These are phyloP conservation scores for Trichoderma polysporum DNA, from an alignment of 2,329 filamentous ascomycete genomes.

Conservation along the genomic window DNA sequence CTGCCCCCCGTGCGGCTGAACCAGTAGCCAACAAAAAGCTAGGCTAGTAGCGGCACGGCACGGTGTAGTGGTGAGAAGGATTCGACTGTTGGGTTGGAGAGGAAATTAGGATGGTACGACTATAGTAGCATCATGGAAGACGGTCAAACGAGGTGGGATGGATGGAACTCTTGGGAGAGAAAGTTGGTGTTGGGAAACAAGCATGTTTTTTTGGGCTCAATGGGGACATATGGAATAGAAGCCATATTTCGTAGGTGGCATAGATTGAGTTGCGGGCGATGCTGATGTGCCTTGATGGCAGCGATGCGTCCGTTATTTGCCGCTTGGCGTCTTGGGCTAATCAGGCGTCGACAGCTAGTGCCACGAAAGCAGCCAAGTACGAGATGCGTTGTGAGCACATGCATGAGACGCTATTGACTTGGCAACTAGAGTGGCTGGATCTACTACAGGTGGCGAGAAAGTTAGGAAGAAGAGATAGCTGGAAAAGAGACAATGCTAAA, in stretches of 20 bases:
- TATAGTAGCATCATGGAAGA: not conserved
- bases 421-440: slow-evolving; percentile 3
- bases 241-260: slow-evolving; percentile 12
- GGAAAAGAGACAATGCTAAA: not conserved
- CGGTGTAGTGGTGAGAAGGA: slow-evolving; percentile 5
- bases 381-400: slow-evolving; percentile 18
- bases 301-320: not conserved
- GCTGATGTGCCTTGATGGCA: slow-evolving; percentile 1
- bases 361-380: not conserved
- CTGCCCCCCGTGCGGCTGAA: slow-evolving; percentile 18
- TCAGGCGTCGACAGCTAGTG: slow-evolving; percentile 10
- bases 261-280: slow-evolving; percentile 11
- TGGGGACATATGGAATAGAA: not conserved
- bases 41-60: slow-evolving; percentile 8
- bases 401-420: slow-evolving; percentile 19
- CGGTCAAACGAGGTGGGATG: not conserved
- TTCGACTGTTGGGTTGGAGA: not conserved
- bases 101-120: not conserved
- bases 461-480: not conserved
- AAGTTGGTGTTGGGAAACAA: not conserved
- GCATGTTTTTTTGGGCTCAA: not conserved
- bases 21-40: slow-evolving; percentile 2
- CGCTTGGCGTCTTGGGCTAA: slow-evolving; percentile 4
- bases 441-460: not conserved
- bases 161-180: not conserved